Evolutionary conservation across 108 stramenopile genomes (phyloP).

Genomic region (Aureococcus anophagefferens): DNA sequence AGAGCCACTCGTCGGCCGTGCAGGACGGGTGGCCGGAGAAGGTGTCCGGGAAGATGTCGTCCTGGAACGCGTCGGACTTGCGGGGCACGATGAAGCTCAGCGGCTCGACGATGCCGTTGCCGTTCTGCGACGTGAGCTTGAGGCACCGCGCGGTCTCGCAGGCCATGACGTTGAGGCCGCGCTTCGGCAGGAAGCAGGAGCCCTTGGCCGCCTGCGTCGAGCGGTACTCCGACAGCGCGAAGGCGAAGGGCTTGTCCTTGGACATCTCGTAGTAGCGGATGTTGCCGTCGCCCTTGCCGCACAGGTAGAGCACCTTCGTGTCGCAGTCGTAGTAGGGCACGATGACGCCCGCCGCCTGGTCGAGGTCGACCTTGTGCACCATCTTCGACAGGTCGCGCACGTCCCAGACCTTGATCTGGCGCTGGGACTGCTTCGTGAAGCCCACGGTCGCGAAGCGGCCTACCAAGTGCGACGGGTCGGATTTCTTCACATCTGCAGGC

Average conservation of each 20-base stretch:
- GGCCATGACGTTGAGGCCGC: constrained; percentile 79
- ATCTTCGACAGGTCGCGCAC: constrained; percentile 59
- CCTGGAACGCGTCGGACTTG: constrained; percentile 94
- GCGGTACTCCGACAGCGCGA: constrained; percentile 69
- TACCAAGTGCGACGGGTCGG: no score
- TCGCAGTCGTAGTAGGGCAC: constrained; percentile 91
- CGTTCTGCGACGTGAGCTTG: constrained; percentile 80
- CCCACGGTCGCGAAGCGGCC: constrained; percentile 82
- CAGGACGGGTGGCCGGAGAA: constrained; percentile 69
- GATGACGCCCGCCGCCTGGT: constrained; percentile 91
- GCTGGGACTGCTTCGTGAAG: constrained; percentile 71
- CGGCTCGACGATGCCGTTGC: constrained; percentile 58
- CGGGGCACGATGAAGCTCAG: constrained; percentile 90
- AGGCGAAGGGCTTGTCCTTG: constrained; percentile 70
- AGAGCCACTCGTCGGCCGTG: constrained; percentile 80
- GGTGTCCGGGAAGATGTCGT: constrained; percentile 90
- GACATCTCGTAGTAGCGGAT: constrained; percentile 91
- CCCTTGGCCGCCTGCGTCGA: constrained; percentile 88
- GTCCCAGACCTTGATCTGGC: constrained; percentile 99
- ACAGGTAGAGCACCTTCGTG: constrained; percentile 84
- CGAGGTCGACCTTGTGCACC: constrained; percentile 68
- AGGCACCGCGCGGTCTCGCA: constrained; percentile 86
- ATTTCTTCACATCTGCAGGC: no score
- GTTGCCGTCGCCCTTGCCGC: constrained; percentile 98
- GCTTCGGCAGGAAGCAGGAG: constrained; percentile 90